Evolutionary conservation across 768 basidiomycete genomes (phyloP), one percentile per base, ranked within the genome.

Genomic region (Amanita polypyramis): DNA sequence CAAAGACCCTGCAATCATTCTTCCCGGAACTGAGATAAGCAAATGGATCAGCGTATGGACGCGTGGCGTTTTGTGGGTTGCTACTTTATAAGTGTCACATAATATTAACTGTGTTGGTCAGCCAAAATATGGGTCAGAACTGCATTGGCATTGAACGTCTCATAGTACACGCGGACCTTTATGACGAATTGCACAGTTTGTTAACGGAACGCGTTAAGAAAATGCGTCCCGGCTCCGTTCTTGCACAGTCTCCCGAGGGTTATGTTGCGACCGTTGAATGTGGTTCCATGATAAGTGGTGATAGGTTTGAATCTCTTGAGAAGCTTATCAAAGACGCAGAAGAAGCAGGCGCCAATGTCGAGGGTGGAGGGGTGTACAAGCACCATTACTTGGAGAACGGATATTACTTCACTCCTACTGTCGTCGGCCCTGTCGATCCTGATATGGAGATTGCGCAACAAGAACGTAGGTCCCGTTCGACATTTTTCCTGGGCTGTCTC

Each of bases 91-190:
- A 19, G 35, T 37, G 12, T 4, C 6, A 15, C 15, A 44, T 7
- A 33, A 12, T 39, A 6, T 50, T 30, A 46, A 7, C 30, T 40
- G 33, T 48, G 33, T 48, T 35, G 14, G 40, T 21, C 58, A 93
- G 91, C 71, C 92, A 93, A 70, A 90, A 91, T 51, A 77, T 78
- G 43, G 94, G 94, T 17, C 95, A 97, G 67, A 97, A 97, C 58
- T 99, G 95, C 62, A 95, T 99, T 56, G 95, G 94, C 30, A 88
- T 94, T 53, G 95, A 99, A 63, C 79, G 93, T 2, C 75, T 98
- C 54, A 76, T 98, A 39, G 90, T 98, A 32, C 92, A 93, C 57
- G 60, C 68, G 0, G 72, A 73, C 0, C 83, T 90, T 56, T 85
- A 93, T 56, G 78, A 91, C 40, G 77, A 81, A 4, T 75, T 98